These are phyloP conservation scores for Eruca vesicaria DNA, from an alignment of 441 rosid species.

Conservation along the genomic window DNA sequence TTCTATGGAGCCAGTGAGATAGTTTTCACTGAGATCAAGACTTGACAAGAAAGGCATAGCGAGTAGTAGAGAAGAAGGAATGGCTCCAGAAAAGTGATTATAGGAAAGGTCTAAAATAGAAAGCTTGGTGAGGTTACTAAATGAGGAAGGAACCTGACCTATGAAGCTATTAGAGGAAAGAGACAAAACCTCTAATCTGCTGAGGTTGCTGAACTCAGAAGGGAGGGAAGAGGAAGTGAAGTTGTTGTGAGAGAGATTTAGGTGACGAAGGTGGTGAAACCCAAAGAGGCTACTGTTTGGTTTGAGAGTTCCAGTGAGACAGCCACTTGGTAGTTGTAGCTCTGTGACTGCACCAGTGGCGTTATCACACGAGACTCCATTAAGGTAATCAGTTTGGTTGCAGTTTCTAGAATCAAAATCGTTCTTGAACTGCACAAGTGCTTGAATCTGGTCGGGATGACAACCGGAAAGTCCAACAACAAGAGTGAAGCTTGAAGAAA, in stretches of 20 bases:
- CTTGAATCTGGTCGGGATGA: neutral
- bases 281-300: constrained; percentile 9
- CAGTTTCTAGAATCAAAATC: neutral
- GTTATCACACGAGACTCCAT: constrained; percentile 3
- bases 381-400: neutral
- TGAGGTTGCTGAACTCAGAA: neutral
- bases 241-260: constrained; percentile 14
- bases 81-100: constrained; percentile 1
- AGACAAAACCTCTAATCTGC: constrained; percentile 11
- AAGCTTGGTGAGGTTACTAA: neutral
- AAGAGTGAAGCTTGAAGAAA: neutral
- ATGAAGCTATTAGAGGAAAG: constrained; percentile 15
- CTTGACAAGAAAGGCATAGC: neutral
- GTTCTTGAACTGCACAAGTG: neutral
- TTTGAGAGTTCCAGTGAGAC: neutral
- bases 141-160: constrained; percentile 14
- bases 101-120: neutral
- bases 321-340: neutral
- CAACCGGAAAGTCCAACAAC: neutral
- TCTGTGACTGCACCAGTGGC: neutral
- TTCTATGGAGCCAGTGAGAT: constrained; percentile 5
- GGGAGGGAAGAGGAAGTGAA: constrained; percentile 12
- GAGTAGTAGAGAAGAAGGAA: neutral
- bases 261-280: neutral
- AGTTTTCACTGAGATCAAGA: neutral